Evolutionary conservation across 2,329 filamentous ascomycete genomes (phyloP).

Genomic region (Cytospora paraplurivora): DNA sequence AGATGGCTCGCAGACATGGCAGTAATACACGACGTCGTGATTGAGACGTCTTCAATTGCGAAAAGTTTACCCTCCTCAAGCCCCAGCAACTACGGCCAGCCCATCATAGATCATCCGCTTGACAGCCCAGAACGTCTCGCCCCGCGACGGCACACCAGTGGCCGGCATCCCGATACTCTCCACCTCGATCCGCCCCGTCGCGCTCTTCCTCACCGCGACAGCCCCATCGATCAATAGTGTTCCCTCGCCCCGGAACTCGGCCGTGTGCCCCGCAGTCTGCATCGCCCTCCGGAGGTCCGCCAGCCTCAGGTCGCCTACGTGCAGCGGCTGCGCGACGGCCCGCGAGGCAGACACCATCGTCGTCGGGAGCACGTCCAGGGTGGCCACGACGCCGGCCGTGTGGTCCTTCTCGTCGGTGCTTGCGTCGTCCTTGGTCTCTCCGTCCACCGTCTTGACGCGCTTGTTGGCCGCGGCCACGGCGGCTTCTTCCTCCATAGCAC

Average conservation of each 20-base stretch:
- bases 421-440: constrained; percentile 36
- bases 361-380: constrained; percentile 56
- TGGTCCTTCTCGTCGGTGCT: constrained; percentile 29
- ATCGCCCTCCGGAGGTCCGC: constrained; percentile 86
- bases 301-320: constrained; percentile 89
- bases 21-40: neutral
- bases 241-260: constrained; percentile 92
- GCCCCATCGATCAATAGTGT: constrained; percentile 85
- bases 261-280: constrained; percentile 78
- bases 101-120: constrained; percentile 92
- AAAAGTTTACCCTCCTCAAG: constrained; percentile 43
- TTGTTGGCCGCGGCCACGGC: constrained; percentile 49
- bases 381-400: constrained; percentile 44
- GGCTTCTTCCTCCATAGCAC: constrained; percentile 50
- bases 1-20: neutral
- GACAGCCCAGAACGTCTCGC: constrained; percentile 80
- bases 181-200: constrained; percentile 83
- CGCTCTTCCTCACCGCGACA: constrained; percentile 86
- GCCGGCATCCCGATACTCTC: constrained; percentile 69
- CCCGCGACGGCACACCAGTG: constrained; percentile 49
- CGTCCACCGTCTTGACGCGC: constrained; percentile 46
- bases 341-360: constrained; percentile 71
- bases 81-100: constrained; percentile 83
- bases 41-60: neutral
- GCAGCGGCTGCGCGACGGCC: constrained; percentile 81